Evolutionary conservation across 106 monocot species (phyloP), one percentile per base, ranked within the genome.

Genomic region (Dendrobium officinale): DNA sequence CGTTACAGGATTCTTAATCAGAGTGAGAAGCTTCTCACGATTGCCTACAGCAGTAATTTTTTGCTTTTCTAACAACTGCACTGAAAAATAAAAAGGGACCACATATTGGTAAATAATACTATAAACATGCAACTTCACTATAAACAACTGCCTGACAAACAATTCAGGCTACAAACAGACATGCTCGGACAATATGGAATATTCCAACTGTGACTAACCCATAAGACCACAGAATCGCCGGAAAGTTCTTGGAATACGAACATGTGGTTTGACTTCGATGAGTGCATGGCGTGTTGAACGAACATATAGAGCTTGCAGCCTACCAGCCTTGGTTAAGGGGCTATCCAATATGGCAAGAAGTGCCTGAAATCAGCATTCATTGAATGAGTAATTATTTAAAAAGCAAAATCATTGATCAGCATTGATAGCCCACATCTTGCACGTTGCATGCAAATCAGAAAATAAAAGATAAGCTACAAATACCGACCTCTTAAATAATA

Each of bases 341-440:
- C 98, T 95, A 82, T 99, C 98, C 86, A 99, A 81, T 81, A 99
- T 93, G 37, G 95, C 90, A 79, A 99, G 98, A 86, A 93, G 84
- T 49, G 95, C 95, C 98, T 95, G 44, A 54, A 42, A 67, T 19
- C 22, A 6, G 42, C 54, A 79, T 74, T 55, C 31, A 33, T 79
- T 26, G 42, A 8, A 66, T 18, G 11, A 55, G 9, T 75, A 56
- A 81, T 40, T 33, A 17, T 58, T 17, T n/a, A 11, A 42, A 59
- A 59, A 42, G n/a, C 20, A 73, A 4, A 16, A 73, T 73, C 40
- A 43, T 40, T 42, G 42, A 42, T 8, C 42, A 3, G 40, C 37
- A 72, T 37, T 72, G 40, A 16, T 16, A 40, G 9, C 13, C 51
- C 40, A 73, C 33, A 73, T 61, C 42, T 73, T 18, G 17, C 42